Base-by-base conservation (phyloP, 768 basidiomycete genomes). In the Leccinum aurantiacum region DNA sequence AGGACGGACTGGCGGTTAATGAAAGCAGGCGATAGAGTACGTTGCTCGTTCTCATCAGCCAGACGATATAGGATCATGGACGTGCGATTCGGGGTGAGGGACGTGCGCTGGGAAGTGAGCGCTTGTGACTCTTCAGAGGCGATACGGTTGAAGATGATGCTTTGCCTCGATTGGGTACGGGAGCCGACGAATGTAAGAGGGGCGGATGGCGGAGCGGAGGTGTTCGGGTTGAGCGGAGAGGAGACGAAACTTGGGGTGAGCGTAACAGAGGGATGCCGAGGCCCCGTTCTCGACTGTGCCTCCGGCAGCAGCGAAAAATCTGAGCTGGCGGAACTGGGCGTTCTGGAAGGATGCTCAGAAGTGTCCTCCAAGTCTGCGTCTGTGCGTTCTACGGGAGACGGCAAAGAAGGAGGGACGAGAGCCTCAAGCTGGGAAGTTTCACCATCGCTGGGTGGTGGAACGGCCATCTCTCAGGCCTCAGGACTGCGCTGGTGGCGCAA, bases 41-140 rank as follows among this genome's bases (percentile, higher is more conserved):
- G 74, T 46, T 65, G 69, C n/a, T 70, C 61, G 46, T 75, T 69
- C 56, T 78, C 78, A 46, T 62, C 68, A 47, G 78, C 74, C 2
- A 89, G 76, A 13, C 86, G 82, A 71, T 88, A 89, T 53, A 89
- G 78, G 31, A 89, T 75, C 88, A 89, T 88, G 50, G 84, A 85
- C 1, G 84, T 83, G 52, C 80, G 77, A 41, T 74, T 68, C 19
- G 71, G 63, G 44, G 27, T n/a, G 58, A 54, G 53, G 48, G 67
- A 41, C 10, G 67, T 44, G 24, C 25, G 53, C 55, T 67, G 62
- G 65, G 75, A 57, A 17, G 76, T 65, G 56, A 79, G 77, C 5
- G 74, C 80, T 56, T 78, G 78, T 1, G 77, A 77, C 29, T 78
- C 82, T 48, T 79, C 78, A 1, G 80, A 78, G 29, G 77, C 74